Evolutionary conservation across 176 grass and related monocot genomes (phyloP), one percentile per base, ranked within the genome.

Genomic region (Ampelocalamus luodianensis): DNA sequence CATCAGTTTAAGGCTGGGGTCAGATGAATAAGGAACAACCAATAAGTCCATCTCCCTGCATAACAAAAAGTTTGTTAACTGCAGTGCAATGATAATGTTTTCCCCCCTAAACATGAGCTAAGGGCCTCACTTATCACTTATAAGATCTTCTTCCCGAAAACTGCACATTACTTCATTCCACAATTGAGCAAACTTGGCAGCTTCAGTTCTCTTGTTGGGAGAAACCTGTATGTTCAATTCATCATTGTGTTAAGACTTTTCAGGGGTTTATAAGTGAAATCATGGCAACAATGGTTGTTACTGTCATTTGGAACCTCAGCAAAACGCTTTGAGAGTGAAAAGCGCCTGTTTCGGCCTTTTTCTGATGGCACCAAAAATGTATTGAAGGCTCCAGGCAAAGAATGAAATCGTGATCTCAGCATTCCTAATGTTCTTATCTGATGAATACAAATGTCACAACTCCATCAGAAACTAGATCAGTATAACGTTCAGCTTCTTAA

Each of bases 151-250:
- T 79, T 98, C 96, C 39, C 93, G 89, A 80, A 95, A 98, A 84
- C 87, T 95, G 65, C 91, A 93, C 77, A 98, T 95, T 72, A 98
- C 89, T 82, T 98, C 93, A 88, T 98, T 98, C 96, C 96, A 98
- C 68, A 98, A 60, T 88, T 95, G 96, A 90, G 96, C 96, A 88
- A 98, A 98, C 82, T 98, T 98, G 32, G 96, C 96, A 69, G 96
- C 96, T 81, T 98, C 96, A 83, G 87, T 98, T 93, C 96, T 98
- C 88, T 98, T 98, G 89, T 87, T 98, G 64, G 96, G 93, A 79
- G 93, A 89, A 79, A 87, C 93, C 96, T 98, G 82, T 59, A 82
- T 20, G 22, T 74, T 77, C 66, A 83, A 87, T 84, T 88, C 18
- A 76, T 78, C 29, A 37, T 71, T 86, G 82, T 76, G 29, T 71